Evolutionary conservation across 2,329 filamentous ascomycete species (phyloP), one percentile per base, ranked within the genome.

Genomic region (Pseudodiploospora longispora): DNA sequence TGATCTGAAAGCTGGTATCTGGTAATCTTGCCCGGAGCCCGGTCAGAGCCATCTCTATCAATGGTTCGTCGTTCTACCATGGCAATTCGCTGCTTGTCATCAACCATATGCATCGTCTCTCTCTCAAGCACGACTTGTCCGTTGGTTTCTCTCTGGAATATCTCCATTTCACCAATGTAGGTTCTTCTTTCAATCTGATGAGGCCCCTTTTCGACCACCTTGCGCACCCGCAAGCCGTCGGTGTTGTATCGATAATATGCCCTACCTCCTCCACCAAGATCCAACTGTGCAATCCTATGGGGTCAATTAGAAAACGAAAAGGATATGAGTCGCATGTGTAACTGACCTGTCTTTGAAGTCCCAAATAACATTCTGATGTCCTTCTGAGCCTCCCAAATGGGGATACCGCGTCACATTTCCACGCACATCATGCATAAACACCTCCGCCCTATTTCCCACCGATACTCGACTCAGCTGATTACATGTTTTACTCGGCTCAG

Each of bases 221-320:
- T 60, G 5, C 59, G 50, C 1, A 57, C 46, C 2, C 58, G 41
- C 36, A 44, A 43, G 3, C 53, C 54, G 3, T 27, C 36, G 2
- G 38, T 27, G 37, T 58, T 46, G 40, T 61, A 60, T 3, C 19
- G 19, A 19, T 19, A 19, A 19, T 19, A 19, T 3, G 19, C 19
- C 3, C 19, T 19, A 19, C 19, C 19, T 19, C 19, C 19, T 19
- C 19, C 19, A 19, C 19, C 19, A 19, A 19, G 19, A 19, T 19
- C 19, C 19, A 19, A 19, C 19, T 19, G 19, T 19, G 19, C 19
- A 19, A 19, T 19, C 19, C 19, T 19, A 19, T 19, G 19, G 19
- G 19, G 3, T 19, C 19, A 19, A 19, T 19, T 19, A 19, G 19
- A 19, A 19, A 19, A 19, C 19, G 19, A 19, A 19, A 19, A 19